These are phyloP conservation scores for Galerina sulciceps DNA, from an alignment of 768 basidiomycete genomes.

Conservation along the genomic window DNA sequence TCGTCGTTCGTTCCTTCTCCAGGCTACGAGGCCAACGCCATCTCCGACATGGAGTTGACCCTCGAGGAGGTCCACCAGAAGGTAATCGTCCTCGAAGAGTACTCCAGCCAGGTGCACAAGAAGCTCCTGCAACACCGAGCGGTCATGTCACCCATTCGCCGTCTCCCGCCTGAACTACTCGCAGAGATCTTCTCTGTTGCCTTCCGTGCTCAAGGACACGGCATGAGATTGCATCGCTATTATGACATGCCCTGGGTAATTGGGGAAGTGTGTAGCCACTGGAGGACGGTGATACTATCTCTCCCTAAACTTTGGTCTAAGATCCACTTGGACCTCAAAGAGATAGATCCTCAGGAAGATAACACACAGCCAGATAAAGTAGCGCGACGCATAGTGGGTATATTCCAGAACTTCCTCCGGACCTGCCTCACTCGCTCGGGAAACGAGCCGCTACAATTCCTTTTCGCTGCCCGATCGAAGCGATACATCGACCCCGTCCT, in stretches of 20 bases:
- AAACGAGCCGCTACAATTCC: neutral
- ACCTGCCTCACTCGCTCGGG: slow-evolving; percentile 25
- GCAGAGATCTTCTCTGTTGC: slow-evolving; percentile 27
- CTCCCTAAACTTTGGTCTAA: slow-evolving; percentile 27
- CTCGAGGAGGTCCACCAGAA: slow-evolving; percentile 5
- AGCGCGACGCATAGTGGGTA: neutral
- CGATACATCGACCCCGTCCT: too few species aligned
- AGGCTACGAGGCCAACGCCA: slow-evolving; percentile 12
- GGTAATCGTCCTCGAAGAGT: too few species aligned
- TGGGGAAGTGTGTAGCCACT: slow-evolving; percentile 29
- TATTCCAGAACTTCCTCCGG: slow-evolving; percentile 15
- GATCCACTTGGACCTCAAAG: slow-evolving; percentile 19
- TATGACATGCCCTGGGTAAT: slow-evolving; percentile 24
- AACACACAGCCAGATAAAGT: neutral
- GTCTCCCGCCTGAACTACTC: slow-evolving; percentile 27
- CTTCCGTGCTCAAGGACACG: neutral
- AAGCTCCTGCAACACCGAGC: slow-evolving; percentile 15
- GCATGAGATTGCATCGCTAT: slow-evolving; percentile 17
- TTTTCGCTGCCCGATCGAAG: neutral
- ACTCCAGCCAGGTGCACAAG: neutral
- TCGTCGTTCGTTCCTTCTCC: slow-evolving; percentile 21
- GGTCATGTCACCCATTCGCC: slow-evolving; percentile 24
- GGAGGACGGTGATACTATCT: slow-evolving; percentile 26
- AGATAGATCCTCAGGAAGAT: neutral
- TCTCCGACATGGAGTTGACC: neutral